Evolutionary conservation across 148 eudicot genomes (phyloP).

Genomic region (Amaranthus hypochondriacus): DNA sequence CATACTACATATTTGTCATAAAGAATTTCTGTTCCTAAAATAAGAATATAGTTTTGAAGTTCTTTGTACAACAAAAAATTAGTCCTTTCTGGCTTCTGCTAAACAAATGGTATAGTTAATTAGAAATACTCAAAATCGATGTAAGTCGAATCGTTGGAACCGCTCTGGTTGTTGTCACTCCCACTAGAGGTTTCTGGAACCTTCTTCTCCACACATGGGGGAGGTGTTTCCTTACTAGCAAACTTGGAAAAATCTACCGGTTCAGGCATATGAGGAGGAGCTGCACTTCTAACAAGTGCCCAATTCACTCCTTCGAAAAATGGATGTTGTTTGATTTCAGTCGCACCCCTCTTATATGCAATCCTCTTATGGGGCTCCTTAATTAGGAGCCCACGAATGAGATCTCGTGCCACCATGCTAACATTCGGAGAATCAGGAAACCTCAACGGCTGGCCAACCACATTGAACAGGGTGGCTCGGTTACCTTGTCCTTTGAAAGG

Average conservation of each 20-base stretch:
- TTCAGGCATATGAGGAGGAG: constrained; percentile 68
- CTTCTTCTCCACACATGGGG: constrained; percentile 40
- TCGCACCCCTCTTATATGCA: constrained; percentile 82
- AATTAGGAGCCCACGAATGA: constrained; percentile 63
- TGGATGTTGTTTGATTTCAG: constrained; percentile 86
- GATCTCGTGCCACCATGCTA: constrained; percentile 59
- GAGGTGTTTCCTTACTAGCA: constrained; percentile 41
- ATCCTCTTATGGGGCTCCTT: constrained; percentile 86
- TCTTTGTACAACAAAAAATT: constrained; percentile 29
- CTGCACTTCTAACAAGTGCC: constrained; percentile 77
- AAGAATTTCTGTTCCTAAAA: neutral
- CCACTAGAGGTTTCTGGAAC: constrained; percentile 28
- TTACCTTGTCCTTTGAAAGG: constrained; percentile 88
- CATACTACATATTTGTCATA: neutral
- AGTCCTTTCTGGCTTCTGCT: neutral
- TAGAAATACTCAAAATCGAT: constrained; percentile 78
- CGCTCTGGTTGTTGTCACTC: constrained; percentile 33
- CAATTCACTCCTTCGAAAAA: constrained; percentile 88
- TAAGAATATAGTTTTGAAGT: neutral
- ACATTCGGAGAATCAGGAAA: constrained; percentile 68
- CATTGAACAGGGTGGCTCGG: constrained; percentile 78
- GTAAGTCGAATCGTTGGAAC: constrained; percentile 49
- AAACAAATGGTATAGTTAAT: neutral
- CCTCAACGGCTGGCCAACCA: constrained; percentile 69
- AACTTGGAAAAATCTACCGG: constrained; percentile 54